Base-by-base conservation (phyloP, 495 filamentous ascomycete genomes). In the Cladorrhinum samala region DNA sequence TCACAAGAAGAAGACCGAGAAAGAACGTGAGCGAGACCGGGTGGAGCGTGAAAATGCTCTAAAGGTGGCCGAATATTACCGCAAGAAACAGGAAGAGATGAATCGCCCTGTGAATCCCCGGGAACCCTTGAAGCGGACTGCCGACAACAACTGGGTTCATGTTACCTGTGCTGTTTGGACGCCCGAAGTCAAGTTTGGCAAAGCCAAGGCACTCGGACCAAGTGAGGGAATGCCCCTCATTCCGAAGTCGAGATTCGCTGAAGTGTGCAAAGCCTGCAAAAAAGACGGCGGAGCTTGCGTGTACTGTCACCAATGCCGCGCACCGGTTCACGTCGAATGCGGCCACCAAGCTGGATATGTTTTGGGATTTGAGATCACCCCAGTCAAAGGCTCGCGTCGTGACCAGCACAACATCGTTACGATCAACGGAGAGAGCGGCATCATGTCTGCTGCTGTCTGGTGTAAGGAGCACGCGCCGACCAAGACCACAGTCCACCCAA, bases 101-200 rank as follows among this genome's bases (percentile, higher is more conserved):
- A 88, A 86, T 53, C 86, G 89, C 33, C 91, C 94, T 3, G 69
- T 85, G 19, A 80, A 87, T 60, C 93, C 93, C 23, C 87, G 94
- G 16, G 93, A 97, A 60, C 85, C 93, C 2, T 70, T 99, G 49
- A 99, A 99, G 73, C 78, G 87, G 24, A 99, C 93, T 0, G 82
- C 85, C 8, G 86, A 89, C 52, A 96, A 96, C 68, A 96, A 97
- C 60, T 99, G 93, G 93, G 87, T 95, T n/a, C 93, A 99, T 63
- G 89, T 96, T 23, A 80, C 83, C 39, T 99, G 93, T 60, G 90
- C 93, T 3, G 74, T 96, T 25, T 96, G 86, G 84, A 88, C 84
- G 9, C 88, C 90, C 0, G 93, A 96, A 62, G 83, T 95, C 58
- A 94, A 89, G 62, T 97, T 95, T 65, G 87, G 84, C 20, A 86